phyloP scores from a whole-genome alignment of 169 alveolate species.

The Babesia gibsoni region DNA sequence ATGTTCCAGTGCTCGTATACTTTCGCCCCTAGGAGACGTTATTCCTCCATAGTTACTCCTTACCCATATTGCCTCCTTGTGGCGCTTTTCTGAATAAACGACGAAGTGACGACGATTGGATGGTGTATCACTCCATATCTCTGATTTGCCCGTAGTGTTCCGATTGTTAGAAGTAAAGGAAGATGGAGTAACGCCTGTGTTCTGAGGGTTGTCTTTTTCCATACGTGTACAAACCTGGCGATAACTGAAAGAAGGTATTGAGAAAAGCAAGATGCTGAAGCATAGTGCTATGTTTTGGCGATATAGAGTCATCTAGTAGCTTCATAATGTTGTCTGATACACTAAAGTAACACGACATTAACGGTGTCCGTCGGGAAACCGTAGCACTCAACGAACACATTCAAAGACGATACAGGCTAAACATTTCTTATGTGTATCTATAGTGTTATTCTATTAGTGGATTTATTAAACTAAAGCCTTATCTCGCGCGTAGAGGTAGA shows the following conservation, averaged over 20 bases:
- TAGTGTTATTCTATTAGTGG: too few relatives aligned
- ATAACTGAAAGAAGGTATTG: neutral
- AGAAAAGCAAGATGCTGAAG: neutral
- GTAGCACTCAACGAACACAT: too few relatives aligned
- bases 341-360: too few relatives aligned
- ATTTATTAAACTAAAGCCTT: too few relatives aligned
- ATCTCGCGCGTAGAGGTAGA: too few relatives aligned
- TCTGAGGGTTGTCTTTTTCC: neutral
- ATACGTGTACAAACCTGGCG: neutral
- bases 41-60: neutral
- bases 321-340: conserved; percentile 24
- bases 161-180: too few relatives aligned
- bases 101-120: conserved; percentile 5
- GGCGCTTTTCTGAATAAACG: conserved; percentile 73
- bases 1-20: conserved; percentile 68
- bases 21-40: conserved; percentile 66
- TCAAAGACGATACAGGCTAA: too few relatives aligned
- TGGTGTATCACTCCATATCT: too few relatives aligned
- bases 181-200: too few relatives aligned
- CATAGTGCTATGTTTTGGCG: conserved; percentile 1
- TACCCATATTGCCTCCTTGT: conserved; percentile 74
- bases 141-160: too few relatives aligned
- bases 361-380: too few relatives aligned
- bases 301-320: neutral
- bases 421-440: too few relatives aligned